Evolutionary conservation across 208 protist genomes (phyloP).

Genomic region (Leishmania gerbilli): DNA sequence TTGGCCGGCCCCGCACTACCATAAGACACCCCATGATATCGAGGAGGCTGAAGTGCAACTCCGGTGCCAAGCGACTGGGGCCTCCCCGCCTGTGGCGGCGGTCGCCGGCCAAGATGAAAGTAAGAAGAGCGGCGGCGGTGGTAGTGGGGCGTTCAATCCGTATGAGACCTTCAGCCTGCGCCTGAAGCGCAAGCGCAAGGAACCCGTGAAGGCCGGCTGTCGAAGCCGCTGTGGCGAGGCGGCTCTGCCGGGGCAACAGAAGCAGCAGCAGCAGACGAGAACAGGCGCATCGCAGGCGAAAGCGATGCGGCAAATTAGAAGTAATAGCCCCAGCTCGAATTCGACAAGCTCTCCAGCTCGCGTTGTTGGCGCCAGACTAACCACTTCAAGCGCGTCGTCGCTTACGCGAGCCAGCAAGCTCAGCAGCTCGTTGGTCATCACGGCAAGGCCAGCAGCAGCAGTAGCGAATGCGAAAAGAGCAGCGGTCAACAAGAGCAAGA

Average conservation of each 20-base stretch:
- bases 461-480: not conserved
- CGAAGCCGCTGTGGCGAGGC: not conserved
- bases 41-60: slow-evolving; percentile 2
- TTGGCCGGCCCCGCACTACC: slow-evolving; percentile 56
- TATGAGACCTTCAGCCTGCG: slow-evolving; percentile 3
- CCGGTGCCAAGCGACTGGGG: not conserved
- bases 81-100: not conserved
- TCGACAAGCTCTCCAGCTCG: not conserved
- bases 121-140: not conserved
- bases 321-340: not conserved
- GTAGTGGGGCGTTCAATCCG: slow-evolving; percentile 1
- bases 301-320: not conserved
- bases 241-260: not conserved
- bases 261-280: not conserved
- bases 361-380: not conserved
- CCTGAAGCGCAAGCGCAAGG: not conserved
- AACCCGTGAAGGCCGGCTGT: not conserved
- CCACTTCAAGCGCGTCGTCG: not conserved
- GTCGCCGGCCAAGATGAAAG: not conserved
- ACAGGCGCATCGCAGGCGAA: not conserved
- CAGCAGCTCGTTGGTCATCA: not conserved
- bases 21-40: slow-evolving; percentile 20
- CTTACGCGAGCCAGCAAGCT: not conserved
- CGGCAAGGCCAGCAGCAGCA: not conserved
- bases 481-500: not conserved